These are phyloP conservation scores for Colletotrichum incanum DNA, from an alignment of 2,329 filamentous ascomycete species.

Conservation along the genomic window DNA sequence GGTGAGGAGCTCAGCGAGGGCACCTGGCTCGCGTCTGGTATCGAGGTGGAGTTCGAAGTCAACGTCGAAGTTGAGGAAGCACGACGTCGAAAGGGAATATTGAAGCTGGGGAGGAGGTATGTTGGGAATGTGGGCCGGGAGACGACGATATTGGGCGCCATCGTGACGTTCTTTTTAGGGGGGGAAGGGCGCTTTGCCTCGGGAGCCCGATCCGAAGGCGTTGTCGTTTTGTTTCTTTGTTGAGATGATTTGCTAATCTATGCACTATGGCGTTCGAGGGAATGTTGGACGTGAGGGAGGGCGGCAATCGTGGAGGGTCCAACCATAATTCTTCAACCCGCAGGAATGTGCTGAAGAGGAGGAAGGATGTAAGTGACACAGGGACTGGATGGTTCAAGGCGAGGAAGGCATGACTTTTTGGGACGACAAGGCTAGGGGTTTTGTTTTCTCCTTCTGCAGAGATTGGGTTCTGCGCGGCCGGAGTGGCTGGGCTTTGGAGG, in stretches of 20 bases:
- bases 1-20: constrained; percentile 56
- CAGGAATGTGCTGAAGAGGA: neutral
- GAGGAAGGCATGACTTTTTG: constrained; percentile 9
- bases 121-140: constrained; percentile 64
- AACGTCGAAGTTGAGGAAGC: constrained; percentile 50
- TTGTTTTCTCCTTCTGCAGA: constrained; percentile 5
- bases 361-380: neutral
- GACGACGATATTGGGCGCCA: constrained; percentile 53
- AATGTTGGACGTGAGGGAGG: neutral
- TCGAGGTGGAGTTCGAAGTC: constrained; percentile 45
- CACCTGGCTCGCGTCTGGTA: constrained; percentile 46
- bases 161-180: neutral
- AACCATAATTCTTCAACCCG: constrained; percentile 22
- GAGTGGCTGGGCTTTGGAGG: neutral
- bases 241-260: neutral
- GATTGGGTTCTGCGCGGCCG: constrained; percentile 9
- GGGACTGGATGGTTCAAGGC: neutral
- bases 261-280: neutral
- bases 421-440: constrained; percentile 11
- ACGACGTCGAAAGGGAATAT: constrained; percentile 63
- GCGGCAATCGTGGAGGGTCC: constrained; percentile 4
- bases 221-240: constrained; percentile 1
- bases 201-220: constrained; percentile 4
- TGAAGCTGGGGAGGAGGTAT: constrained; percentile 68
- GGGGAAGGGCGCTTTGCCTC: too few relatives aligned